phyloP scores from a whole-genome alignment of 208 protist species.

The Leishmania arabica region DNA sequence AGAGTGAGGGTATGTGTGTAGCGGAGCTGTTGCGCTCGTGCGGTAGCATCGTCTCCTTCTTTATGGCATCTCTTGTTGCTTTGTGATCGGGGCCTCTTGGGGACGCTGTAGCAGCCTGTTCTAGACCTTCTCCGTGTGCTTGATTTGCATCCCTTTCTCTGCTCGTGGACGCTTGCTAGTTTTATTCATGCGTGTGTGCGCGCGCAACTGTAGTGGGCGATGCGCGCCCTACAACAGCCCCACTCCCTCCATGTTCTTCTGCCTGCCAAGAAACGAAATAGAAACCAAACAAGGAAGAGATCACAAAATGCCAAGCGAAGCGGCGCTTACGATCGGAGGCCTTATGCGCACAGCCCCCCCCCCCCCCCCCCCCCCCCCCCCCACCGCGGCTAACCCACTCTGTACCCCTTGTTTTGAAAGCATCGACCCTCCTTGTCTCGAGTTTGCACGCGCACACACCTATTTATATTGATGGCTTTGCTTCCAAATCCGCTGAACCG shows the following conservation, averaged over 20 bases:
- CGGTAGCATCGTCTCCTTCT: background rate
- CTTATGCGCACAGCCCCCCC: background rate
- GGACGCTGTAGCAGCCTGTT: background rate
- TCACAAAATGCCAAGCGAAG: background rate
- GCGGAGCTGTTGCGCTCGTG: background rate
- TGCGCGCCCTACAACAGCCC: background rate
- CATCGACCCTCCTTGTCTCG: background rate
- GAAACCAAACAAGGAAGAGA: background rate
- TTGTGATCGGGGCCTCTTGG: background rate
- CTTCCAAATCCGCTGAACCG: background rate
- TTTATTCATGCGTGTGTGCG: background rate
- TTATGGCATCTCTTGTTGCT: background rate
- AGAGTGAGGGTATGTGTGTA: background rate
- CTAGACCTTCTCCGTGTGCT: conserved; percentile 1
- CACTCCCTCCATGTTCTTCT: background rate
- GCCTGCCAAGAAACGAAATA: background rate
- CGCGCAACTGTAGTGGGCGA: background rate
- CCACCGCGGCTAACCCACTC: background rate
- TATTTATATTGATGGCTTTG: background rate
- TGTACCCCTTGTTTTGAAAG: background rate
- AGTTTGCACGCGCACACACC: background rate
- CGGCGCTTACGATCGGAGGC: background rate
- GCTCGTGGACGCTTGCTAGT: background rate
- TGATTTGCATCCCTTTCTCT: background rate
- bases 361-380: too few species aligned